phyloP scores from a whole-genome alignment of 352 stramenopile genomes.

The Phytophthora fragariae region DNA sequence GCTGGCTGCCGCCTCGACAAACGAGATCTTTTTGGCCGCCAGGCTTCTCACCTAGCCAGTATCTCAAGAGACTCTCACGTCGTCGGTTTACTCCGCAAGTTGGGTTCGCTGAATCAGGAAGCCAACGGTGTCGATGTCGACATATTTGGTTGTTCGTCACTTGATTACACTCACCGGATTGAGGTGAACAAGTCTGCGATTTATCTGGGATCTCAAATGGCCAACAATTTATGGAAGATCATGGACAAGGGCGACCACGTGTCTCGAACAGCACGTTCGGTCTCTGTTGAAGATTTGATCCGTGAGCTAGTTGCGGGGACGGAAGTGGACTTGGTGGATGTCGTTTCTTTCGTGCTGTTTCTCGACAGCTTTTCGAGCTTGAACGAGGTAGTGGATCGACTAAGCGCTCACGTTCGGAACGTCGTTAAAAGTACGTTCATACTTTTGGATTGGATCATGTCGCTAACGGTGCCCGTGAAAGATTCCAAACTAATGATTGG shows the following conservation, averaged over 20 bases:
- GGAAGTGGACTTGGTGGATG: constrained; percentile 64
- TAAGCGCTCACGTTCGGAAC: constrained; percentile 58
- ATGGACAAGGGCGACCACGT: constrained; percentile 16
- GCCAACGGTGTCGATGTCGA: constrained; percentile 47
- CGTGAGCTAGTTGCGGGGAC: constrained; percentile 40
- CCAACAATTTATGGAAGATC: constrained; percentile 42
- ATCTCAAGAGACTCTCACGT: constrained; percentile 51
- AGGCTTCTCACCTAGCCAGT: constrained; percentile 61
- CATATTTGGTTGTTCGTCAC: constrained; percentile 70
- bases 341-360: constrained; percentile 77
- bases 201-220: constrained; percentile 44
- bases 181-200: constrained; percentile 36
- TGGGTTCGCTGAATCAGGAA: constrained; percentile 29
- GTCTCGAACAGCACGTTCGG: constrained; percentile 17
- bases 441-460: neutral
- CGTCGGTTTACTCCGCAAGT: constrained; percentile 42
- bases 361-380: constrained; percentile 73
- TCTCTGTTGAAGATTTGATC: constrained; percentile 48
- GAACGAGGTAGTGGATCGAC: constrained; percentile 62
- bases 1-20: constrained; percentile 58
- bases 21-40: constrained; percentile 71
- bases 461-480: neutral
- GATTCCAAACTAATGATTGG: constrained; percentile 9
- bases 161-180: constrained; percentile 56
- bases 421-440: constrained; percentile 51